These are phyloP conservation scores for Cordyceps pruinosa DNA, from an alignment of 2,329 filamentous ascomycete genomes.

Conservation along the genomic window DNA sequence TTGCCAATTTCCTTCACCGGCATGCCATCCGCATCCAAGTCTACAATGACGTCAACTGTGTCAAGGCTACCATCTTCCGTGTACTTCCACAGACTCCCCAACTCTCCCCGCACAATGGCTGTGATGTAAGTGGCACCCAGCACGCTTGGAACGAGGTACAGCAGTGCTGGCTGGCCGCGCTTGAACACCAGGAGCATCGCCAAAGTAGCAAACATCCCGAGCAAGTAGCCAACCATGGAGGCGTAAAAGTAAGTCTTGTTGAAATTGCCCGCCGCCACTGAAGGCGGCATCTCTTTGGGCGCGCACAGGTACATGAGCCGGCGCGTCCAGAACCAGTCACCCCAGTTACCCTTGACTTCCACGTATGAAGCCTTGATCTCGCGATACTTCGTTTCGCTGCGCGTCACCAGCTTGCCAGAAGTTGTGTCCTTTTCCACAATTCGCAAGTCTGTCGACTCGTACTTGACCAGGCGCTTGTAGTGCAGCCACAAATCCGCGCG, in stretches of 20 bases:
- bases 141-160: conserved; percentile 88
- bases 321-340: conserved; percentile 71
- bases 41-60: conserved; percentile 47
- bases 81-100: conserved; percentile 72
- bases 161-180: conserved; percentile 79
- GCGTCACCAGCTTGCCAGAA: conserved; percentile 28
- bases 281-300: conserved; percentile 21
- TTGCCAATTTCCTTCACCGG: conserved; percentile 34
- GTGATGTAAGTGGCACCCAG: conserved; percentile 69
- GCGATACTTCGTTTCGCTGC: conserved; percentile 34
- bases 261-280: conserved; percentile 48
- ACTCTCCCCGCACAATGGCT: conserved; percentile 62
- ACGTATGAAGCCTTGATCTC: conserved; percentile 46
- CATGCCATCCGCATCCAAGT: conserved; percentile 44
- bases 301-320: conserved; percentile 21
- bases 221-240: conserved; percentile 65
- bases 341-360: conserved; percentile 68
- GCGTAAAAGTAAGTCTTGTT: conserved; percentile 81
- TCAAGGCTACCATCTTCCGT: conserved; percentile 63
- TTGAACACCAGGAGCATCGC: conserved; percentile 69
- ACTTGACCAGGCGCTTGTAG: conserved; percentile 62
- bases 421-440: conserved; percentile 27
- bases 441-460: conserved; percentile 29
- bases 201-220: conserved; percentile 72
- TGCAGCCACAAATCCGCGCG: conserved; percentile 86